phyloP scores from a whole-genome alignment of 257 asterid species.

The Gardenia jasminoides region DNA sequence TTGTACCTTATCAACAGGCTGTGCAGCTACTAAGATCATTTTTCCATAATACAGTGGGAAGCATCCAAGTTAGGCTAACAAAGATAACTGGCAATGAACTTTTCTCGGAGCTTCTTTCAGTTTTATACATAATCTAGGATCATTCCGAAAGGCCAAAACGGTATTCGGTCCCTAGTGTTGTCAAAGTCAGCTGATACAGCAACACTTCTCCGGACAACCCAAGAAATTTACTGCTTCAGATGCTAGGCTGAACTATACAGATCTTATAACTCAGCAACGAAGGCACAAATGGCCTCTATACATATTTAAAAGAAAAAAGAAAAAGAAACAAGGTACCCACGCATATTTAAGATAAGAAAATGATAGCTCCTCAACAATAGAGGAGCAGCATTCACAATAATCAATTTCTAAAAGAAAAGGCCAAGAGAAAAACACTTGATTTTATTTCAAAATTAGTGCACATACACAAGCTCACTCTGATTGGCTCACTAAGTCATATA shows the following conservation, averaged over 20 bases:
- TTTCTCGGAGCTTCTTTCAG: not conserved
- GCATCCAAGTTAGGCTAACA: not conserved
- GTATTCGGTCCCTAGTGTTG: not conserved
- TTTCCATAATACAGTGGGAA: not conserved
- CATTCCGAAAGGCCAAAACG: not conserved
- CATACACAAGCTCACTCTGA: constrained; percentile 16
- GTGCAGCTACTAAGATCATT: not conserved
- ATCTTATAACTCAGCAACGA: not conserved
- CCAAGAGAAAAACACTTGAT: not conserved
- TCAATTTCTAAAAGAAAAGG: not conserved
- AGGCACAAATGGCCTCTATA: not conserved
- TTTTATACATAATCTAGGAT: not conserved
- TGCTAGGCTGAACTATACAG: not conserved
- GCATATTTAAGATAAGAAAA: not conserved
- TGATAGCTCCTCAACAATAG: not conserved
- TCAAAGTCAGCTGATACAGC: not conserved
- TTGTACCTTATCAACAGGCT: not conserved
- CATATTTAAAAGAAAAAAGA: too few relatives aligned
- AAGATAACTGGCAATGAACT: not conserved
- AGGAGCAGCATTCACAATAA: not conserved
- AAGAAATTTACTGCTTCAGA: not conserved
- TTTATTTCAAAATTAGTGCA: constrained; percentile 17
- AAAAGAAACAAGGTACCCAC: not conserved
- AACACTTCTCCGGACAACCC: not conserved
- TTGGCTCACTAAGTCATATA: constrained; percentile 6